Base-by-base conservation (phyloP, 306 rosid genomes). In the Gleditsia sinensis region DNA sequence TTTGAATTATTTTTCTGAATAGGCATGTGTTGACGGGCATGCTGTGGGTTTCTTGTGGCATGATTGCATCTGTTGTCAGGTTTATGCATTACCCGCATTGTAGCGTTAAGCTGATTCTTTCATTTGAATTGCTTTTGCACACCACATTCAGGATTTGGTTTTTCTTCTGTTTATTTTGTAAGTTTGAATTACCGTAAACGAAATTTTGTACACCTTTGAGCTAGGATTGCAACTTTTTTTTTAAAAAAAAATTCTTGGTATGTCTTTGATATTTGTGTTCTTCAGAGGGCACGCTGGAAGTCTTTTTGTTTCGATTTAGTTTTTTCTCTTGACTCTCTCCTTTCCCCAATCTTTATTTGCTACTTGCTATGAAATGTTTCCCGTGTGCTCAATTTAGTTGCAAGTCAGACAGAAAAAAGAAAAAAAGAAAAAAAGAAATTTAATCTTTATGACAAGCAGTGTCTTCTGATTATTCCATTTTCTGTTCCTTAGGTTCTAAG, bases 61-160 rank as follows among this genome's bases (percentile, higher is more conserved):
- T n/a, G n/a, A n/a, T n/a, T 49, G 19, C 77, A 32, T 60, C 58
- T 28, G 66, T 70, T 49, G 19, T 69, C 13, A 58, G 76, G 24
- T 6, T 59, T 58, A 33, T 48, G 48, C 55, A 68, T 37, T 55
- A 23, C 39, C 55, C 17, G 10, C 6, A 5, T 46, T 63, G n/a
- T 51, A 23, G 17, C 32, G 50, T 43, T 77, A 5, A 23, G 1
- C 46, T 9, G 16, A 9, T 20, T 66, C 28, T 48, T 20, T 13
- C 4, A 1, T 55, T n/a, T 43, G 36, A 56, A 28, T 30, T 21
- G 39, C 14, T 58, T 58, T 6, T 54, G 32, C 12, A 9, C 34
- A 45, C 39, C 55, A 14, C 9, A 17, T 51, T 13, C 43, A 62
- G 24, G n/a, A 14, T 40, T 46, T 62, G 19, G 3, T 80, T 23